Percentiles rank a stretch among this genome's conserved stretches.
Evolutionary conservation across 345 rosid genomes (phyloP).

Genomic region (Reutealis trisperma): DNA sequence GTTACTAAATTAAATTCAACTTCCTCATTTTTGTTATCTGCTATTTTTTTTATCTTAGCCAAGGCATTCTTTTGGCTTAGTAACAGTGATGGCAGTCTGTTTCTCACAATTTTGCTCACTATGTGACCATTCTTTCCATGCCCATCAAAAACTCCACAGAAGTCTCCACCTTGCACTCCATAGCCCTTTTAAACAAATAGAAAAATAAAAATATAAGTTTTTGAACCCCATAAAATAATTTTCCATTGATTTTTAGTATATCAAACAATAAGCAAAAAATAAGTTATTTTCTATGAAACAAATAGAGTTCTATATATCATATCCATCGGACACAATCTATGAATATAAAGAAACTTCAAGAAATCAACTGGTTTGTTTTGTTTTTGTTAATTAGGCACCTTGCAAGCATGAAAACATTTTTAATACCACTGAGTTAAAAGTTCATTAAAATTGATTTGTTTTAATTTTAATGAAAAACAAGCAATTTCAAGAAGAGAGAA

Average conservation of each 20-base stretch:
- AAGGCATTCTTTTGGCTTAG: conserved; percentile 50
- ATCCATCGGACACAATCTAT: too few species aligned
- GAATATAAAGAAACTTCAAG: neutral
- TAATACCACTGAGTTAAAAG: too few species aligned
- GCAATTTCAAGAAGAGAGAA: neutral
- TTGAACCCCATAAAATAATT: neutral
- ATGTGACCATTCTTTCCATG: conserved; percentile 80
- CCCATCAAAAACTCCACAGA: conserved; percentile 86
- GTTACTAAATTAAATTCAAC: conserved; percentile 2
- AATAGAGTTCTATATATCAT: too few species aligned
- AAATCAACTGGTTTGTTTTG: too few species aligned
- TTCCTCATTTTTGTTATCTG: neutral
- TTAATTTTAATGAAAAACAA: neutral
- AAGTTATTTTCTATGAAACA: too few species aligned
- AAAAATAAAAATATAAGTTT: neutral
- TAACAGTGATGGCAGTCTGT: conserved; percentile 57
- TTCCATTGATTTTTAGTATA: too few species aligned
- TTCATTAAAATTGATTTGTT: too few species aligned
- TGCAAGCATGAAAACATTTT: too few species aligned
- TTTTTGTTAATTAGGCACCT: too few species aligned
- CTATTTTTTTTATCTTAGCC: neutral
- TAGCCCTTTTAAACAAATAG: conserved; percentile 43
- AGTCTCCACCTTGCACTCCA: conserved; percentile 55
- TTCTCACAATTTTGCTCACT: conserved; percentile 67
- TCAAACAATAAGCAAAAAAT: too few species aligned